A percentile compares a stretch with the other conserved stretches of the same genome.
phyloP scores from a whole-genome alignment of 768 basidiomycete genomes.

The Lanmaoa rubissima region DNA sequence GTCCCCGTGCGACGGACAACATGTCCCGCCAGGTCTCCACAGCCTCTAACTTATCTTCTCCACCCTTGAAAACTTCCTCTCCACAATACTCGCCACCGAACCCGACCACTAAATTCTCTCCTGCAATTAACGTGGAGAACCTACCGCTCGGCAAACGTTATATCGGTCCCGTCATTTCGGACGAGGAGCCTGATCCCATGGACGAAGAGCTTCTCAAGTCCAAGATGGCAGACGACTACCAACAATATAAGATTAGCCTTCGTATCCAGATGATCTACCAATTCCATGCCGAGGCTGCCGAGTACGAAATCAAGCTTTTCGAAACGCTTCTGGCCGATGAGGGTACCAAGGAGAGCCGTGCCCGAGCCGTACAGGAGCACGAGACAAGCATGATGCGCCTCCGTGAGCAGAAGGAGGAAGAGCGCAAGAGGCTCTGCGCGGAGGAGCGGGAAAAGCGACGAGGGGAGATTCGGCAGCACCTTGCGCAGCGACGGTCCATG shows the following conservation, averaged over 20 bases:
- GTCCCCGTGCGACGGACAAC: slow-evolving; percentile 29
- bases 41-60: slow-evolving; percentile 23
- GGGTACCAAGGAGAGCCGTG: slow-evolving; percentile 31
- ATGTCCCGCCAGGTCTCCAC: slow-evolving; percentile 31
- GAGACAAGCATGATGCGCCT: slow-evolving; percentile 33
- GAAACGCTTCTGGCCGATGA: slow-evolving; percentile 23
- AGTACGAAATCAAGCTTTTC: slow-evolving; percentile 32
- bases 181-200: slow-evolving; percentile 29
- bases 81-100: slow-evolving; percentile 31
- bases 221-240: slow-evolving; percentile 34
- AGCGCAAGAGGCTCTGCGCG: slow-evolving; percentile 30
- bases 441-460: slow-evolving; percentile 29
- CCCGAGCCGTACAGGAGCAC: slow-evolving; percentile 31
- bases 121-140: slow-evolving; percentile 19
- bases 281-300: slow-evolving; percentile 30
- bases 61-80: slow-evolving; percentile 17
- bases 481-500: slow-evolving; percentile 20
- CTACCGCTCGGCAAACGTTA: slow-evolving; percentile 31
- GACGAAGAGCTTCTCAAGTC: slow-evolving; percentile 30
- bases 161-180: slow-evolving; percentile 30
- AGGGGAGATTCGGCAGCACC: slow-evolving; percentile 17
- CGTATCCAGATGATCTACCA: slow-evolving; percentile 36
- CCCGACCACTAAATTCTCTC: slow-evolving; percentile 25
- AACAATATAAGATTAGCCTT: slow-evolving; percentile 30
- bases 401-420: slow-evolving; percentile 33